Percentiles rank a stretch among this genome's conserved stretches.
Conservation (phyloP, 257 asterid genomes). For the Coffea canephora region DNA sequence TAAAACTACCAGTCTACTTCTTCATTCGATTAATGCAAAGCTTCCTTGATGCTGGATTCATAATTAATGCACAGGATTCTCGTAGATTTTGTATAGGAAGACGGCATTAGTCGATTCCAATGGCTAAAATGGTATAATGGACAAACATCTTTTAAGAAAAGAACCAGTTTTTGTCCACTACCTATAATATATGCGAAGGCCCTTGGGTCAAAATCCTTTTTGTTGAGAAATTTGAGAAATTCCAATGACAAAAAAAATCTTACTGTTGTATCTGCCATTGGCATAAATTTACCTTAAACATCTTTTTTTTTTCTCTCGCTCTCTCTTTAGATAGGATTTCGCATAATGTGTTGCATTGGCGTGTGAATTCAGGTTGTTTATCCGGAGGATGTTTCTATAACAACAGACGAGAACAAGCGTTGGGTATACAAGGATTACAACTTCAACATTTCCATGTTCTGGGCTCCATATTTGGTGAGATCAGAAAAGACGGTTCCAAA, state of each 20-base stretch:
- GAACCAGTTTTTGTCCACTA: no score
- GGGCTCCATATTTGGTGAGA: constrained; percentile 72
- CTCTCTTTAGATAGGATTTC: not conserved
- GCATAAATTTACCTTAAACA: not conserved
- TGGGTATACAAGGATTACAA: constrained; percentile 57
- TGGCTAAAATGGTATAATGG: no score
- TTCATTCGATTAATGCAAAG: no score
- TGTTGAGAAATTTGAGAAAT: not conserved
- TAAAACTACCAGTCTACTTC: no score
- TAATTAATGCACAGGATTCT: no score
- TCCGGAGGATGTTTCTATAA: constrained; percentile 52
- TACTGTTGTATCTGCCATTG: not conserved
- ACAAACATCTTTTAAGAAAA: no score
- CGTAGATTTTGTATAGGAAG: no score
- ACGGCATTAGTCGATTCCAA: no score
- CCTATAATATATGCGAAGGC: no score
- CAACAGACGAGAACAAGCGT: constrained; percentile 48
- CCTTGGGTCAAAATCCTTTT: no score
- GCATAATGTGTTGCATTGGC: not conserved
- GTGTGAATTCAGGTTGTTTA: constrained; percentile 41
- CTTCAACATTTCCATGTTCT: constrained; percentile 77
- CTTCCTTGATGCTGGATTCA: no score
- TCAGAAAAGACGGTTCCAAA: constrained; percentile 37
- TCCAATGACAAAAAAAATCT: not conserved
- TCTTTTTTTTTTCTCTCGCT: not conserved